phyloP scores from a whole-genome alignment of 441 rosid genomes.

The Eruca vesicaria region DNA sequence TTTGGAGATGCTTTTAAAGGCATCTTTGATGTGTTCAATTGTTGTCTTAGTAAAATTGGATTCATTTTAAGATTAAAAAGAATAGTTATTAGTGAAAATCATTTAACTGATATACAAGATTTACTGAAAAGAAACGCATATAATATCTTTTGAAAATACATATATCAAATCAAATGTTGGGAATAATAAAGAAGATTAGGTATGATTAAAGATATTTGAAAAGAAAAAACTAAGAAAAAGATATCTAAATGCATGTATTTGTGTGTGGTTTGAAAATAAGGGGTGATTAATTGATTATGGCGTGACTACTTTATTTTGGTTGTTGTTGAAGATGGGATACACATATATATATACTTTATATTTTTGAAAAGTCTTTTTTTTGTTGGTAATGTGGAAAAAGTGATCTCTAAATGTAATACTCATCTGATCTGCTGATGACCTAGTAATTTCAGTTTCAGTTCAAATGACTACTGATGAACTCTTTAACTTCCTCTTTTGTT shows the following conservation, averaged over 20 bases:
- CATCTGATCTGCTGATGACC: background rate
- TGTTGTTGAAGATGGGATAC: conserved; percentile 20
- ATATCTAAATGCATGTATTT: conserved; percentile 41
- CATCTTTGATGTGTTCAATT: too few relatives aligned
- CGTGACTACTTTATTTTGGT: conserved; percentile 38
- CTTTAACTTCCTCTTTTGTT: background rate
- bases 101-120: background rate
- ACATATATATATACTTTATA: conserved; percentile 20
- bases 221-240: conserved; percentile 20
- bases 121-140: background rate
- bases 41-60: too few relatives aligned
- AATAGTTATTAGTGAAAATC: background rate
- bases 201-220: conserved; percentile 31
- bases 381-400: conserved; percentile 13
- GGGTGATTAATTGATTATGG: conserved; percentile 47
- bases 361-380: background rate
- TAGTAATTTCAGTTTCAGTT: background rate
- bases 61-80: too few relatives aligned
- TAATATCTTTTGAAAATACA: background rate
- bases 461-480: conserved; percentile 1
- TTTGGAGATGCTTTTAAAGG: too few relatives aligned
- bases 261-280: conserved; percentile 41
- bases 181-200: conserved; percentile 36
- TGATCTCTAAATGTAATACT: background rate
- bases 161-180: conserved; percentile 9